These are phyloP conservation scores for Aspergillus ochraceus DNA, from an alignment of 2,329 filamentous ascomycete species.

Conservation along the genomic window DNA sequence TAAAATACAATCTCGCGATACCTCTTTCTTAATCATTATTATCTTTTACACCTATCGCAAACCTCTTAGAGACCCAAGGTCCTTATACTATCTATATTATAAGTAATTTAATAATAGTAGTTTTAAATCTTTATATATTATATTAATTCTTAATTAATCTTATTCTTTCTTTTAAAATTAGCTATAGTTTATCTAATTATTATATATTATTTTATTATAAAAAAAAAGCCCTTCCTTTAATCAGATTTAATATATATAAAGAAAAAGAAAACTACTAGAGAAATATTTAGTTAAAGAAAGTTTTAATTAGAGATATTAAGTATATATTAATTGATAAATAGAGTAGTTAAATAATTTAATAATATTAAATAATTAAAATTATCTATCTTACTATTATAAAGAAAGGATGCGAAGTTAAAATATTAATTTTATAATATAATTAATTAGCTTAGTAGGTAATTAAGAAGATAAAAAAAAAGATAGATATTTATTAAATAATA, in stretches of 20 bases:
- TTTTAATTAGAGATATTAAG: background rate
- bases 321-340: background rate
- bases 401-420: background rate
- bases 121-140: background rate
- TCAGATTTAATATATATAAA: background rate
- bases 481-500: background rate
- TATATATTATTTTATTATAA: background rate
- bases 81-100: too few species aligned
- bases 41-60: too few species aligned
- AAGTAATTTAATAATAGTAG: background rate
- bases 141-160: background rate
- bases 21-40: too few species aligned
- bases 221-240: background rate
- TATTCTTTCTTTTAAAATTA: background rate
- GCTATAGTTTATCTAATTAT: background rate
- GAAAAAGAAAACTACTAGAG: background rate
- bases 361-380: background rate
- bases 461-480: background rate
- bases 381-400: background rate
- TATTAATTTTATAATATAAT: background rate
- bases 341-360: background rate
- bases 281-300: background rate
- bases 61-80: too few species aligned
- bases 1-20: too few species aligned
- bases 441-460: background rate